Evolutionary conservation across 306 rosid genomes (phyloP).

Genomic region (Trifolium subterraneum): DNA sequence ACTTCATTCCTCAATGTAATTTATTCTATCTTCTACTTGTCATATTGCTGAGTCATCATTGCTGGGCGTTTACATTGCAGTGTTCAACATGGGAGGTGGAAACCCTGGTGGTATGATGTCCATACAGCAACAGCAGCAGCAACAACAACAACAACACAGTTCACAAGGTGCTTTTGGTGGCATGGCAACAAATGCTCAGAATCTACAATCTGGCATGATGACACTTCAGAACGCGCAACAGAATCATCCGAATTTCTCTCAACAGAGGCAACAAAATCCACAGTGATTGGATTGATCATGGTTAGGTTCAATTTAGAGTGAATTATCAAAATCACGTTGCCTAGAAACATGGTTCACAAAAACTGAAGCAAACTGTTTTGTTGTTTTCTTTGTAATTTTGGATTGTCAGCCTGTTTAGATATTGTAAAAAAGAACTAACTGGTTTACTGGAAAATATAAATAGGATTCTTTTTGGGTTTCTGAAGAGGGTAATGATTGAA

Average conservation of each 20-base stretch:
- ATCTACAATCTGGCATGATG: conserved; percentile 78
- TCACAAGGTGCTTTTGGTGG: conserved; percentile 79
- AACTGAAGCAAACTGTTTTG: background rate
- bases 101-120: conserved; percentile 84
- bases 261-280: conserved; percentile 92
- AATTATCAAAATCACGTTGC: conserved; percentile 15
- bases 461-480: background rate
- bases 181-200: conserved; percentile 76
- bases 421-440: conserved; percentile 8
- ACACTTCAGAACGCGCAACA: conserved; percentile 72
- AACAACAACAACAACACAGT: conserved; percentile 60
- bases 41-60: conserved; percentile 27
- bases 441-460: background rate
- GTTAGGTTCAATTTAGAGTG: conserved; percentile 31
- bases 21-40: conserved; percentile 16
- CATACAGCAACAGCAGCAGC: conserved; percentile 57
- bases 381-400: background rate
- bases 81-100: conserved; percentile 82
- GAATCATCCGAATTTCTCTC: conserved; percentile 78
- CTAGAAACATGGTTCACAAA: conserved; percentile 5
- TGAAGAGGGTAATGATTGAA: background rate
- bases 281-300: conserved; percentile 45
- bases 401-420: conserved; percentile 1
- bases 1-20: conserved; percentile 31
- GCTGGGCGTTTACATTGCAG: conserved; percentile 55